These are phyloP conservation scores for Cicer bijugum DNA, from an alignment of 306 rosid species.

Conservation along the genomic window DNA sequence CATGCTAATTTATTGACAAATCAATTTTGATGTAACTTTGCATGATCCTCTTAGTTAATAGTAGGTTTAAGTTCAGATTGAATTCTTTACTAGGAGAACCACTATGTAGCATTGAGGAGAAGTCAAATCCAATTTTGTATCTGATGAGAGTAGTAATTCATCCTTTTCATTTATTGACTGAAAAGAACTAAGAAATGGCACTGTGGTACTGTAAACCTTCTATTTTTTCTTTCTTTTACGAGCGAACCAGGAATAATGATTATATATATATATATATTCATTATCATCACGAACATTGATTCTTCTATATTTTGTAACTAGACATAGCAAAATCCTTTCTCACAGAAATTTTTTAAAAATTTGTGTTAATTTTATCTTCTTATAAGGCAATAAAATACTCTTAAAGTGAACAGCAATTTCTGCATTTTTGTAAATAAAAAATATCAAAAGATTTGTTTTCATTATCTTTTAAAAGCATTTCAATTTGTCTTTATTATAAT, in stretches of 20 bases:
- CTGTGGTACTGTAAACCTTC: not conserved
- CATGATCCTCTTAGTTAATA: constrained; percentile 17
- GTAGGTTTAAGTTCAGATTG: constrained; percentile 35
- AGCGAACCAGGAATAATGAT: not conserved
- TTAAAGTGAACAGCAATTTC: too few species aligned
- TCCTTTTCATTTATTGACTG: constrained; percentile 26
- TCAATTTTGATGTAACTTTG: constrained; percentile 48
- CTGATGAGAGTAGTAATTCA: constrained; percentile 30
- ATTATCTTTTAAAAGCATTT: too few species aligned
- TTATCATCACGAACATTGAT: constrained; percentile 7
- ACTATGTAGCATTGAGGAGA: constrained; percentile 31
- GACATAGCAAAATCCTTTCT: too few species aligned
- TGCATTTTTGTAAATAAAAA: too few species aligned
- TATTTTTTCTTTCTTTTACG: not conserved
- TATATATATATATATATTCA: not conserved
- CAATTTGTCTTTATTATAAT: too few species aligned
- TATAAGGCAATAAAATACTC: too few species aligned
- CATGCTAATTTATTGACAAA: constrained; percentile 32
- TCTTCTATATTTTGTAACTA: not conserved
- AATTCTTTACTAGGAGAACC: constrained; percentile 46
- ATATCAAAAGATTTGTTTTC: too few species aligned
- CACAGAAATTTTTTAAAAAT: too few species aligned
- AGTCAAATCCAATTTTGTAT: constrained; percentile 39
- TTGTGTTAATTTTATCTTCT: too few species aligned
- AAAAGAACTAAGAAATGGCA: constrained; percentile 1